Percentiles rank a stretch among this genome's conserved stretches.
phyloP scores from a whole-genome alignment of 306 rosid genomes.

The Trifolium subterraneum region DNA sequence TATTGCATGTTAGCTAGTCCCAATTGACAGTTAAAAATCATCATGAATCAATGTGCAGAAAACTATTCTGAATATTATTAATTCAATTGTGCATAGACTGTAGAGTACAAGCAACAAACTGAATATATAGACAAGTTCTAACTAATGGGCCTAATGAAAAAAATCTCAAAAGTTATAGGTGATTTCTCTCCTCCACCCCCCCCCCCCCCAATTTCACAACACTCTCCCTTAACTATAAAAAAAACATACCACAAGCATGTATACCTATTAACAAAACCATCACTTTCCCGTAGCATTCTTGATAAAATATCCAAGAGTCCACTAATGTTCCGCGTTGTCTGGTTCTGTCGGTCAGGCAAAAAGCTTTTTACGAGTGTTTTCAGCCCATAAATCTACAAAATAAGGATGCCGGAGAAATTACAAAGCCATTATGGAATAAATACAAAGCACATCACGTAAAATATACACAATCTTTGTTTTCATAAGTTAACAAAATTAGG shows the following conservation, averaged over 20 bases:
- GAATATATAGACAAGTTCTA: not conserved
- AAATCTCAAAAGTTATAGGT: not conserved
- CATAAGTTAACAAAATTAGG: not conserved
- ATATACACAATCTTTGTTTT: not conserved
- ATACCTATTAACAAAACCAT: conserved; percentile 42
- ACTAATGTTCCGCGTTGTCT: conserved; percentile 45
- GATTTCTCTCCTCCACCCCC: too few relatives aligned
- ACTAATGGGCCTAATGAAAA: not conserved
- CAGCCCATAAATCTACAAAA: conserved; percentile 84
- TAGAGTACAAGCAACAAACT: not conserved
- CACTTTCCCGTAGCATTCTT: conserved; percentile 57
- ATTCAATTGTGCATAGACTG: not conserved
- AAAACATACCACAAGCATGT: conserved; percentile 49
- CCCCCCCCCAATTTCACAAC: too few relatives aligned
- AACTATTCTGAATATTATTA: not conserved
- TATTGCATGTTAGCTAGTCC: too few relatives aligned
- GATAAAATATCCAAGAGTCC: conserved; percentile 63
- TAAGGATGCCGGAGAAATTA: conserved; percentile 23
- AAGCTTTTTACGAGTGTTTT: conserved; percentile 81
- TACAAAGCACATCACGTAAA: conserved; percentile 21
- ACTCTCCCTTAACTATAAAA: conserved; percentile 10
- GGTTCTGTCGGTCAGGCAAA: conserved; percentile 67
- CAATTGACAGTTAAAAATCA: too few relatives aligned
- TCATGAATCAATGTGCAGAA: too few relatives aligned
- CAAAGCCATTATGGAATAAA: conserved; percentile 21